Evolutionary conservation across 2,329 filamentous ascomycete genomes (phyloP).

Genomic region (Myriosclerotinia scirpicola): DNA sequence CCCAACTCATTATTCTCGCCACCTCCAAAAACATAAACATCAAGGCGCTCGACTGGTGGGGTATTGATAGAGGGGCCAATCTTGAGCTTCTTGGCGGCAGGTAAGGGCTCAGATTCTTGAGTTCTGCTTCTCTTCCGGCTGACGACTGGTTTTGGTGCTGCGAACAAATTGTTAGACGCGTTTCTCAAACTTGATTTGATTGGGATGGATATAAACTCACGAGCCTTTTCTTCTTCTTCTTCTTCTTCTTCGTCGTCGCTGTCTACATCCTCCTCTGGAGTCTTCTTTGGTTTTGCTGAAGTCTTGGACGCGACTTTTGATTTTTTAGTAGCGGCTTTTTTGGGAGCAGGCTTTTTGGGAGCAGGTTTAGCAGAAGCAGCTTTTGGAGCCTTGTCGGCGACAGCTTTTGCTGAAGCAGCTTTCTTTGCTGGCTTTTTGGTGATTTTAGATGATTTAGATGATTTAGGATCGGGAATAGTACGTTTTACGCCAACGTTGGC

Average conservation of each 20-base stretch:
- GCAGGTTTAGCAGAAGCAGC: neutral
- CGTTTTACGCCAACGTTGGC: constrained; percentile 17
- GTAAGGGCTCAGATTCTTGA: constrained; percentile 6
- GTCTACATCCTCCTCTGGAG: neutral
- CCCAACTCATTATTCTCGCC: constrained; percentile 80
- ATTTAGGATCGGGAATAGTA: neutral
- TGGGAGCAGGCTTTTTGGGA: neutral
- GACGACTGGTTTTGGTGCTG: constrained; percentile 1
- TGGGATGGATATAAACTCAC: neutral
- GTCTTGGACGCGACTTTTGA: neutral
- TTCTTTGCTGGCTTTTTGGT: neutral
- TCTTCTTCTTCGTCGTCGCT: neutral
- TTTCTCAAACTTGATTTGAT: neutral
- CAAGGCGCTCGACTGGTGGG: constrained; percentile 45
- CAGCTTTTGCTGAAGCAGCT: neutral
- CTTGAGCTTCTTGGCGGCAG: constrained; percentile 16
- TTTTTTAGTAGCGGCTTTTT: neutral
- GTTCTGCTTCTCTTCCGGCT: neutral
- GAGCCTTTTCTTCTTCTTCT: neutral
- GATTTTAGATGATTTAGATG: neutral
- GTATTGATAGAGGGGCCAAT: constrained; percentile 5
- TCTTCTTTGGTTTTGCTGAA: neutral
- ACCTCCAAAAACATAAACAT: constrained; percentile 80
- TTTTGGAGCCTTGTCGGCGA: neutral
- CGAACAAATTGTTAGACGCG: neutral